phyloP scores from a whole-genome alignment of 768 basidiomycete genomes.

The Pleurotus pulmonarius region DNA sequence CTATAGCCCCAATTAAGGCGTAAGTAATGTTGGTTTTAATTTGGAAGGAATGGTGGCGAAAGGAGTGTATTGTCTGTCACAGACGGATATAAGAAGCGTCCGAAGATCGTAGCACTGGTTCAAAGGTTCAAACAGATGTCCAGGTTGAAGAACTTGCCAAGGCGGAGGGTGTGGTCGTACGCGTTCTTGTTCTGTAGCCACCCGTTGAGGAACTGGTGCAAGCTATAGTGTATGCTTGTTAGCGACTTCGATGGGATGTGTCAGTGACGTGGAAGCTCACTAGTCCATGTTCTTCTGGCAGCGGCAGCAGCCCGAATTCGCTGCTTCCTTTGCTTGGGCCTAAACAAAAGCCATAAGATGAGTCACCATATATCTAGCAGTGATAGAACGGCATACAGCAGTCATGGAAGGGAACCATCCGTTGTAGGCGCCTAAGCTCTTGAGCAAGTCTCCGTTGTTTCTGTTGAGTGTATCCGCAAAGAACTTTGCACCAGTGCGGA shows the following conservation, averaged over 20 bases:
- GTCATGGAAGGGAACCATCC: constrained; percentile 66
- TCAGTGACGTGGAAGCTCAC: constrained; percentile 34
- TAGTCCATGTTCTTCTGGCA: constrained; percentile 89
- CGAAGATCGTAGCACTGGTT: background rate
- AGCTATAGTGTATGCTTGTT: constrained; percentile 28
- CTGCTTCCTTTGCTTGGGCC: constrained; percentile 57
- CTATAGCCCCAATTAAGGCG: no score
- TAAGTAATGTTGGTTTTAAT: background rate
- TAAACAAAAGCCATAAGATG: constrained; percentile 16
- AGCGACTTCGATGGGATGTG: constrained; percentile 5
- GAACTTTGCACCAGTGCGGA: constrained; percentile 59
- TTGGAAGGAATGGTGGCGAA: background rate
- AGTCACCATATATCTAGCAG: no score
- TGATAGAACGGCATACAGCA: constrained; percentile 30
- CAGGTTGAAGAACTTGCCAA: constrained; percentile 72
- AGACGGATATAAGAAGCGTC: no score
- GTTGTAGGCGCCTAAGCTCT: constrained; percentile 70
- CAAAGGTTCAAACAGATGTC: constrained; percentile 26
- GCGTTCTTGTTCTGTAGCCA: constrained; percentile 62
- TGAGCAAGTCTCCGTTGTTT: constrained; percentile 51
- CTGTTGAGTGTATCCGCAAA: constrained; percentile 47
- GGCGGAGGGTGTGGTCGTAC: constrained; percentile 33
- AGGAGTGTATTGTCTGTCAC: background rate
- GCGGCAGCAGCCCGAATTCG: constrained; percentile 48
- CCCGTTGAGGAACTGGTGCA: constrained; percentile 70